Conservation (phyloP, 75 land plant genomes). For the Pinus taeda region DNA sequence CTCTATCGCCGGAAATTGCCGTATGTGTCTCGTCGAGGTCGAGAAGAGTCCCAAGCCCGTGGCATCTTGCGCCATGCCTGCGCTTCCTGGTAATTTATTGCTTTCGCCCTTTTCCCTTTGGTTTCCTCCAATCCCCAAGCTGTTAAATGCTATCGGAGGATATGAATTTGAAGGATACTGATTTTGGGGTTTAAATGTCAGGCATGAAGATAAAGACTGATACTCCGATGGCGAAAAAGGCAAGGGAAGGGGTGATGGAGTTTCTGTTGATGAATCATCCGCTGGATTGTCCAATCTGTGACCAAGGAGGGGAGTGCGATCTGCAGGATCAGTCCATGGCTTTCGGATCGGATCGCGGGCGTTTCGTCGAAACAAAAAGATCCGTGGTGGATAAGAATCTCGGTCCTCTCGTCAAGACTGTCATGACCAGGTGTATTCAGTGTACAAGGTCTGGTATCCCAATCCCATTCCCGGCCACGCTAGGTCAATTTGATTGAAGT, state of each 20-base stretch:
- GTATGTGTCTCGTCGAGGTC: slow-evolving; percentile 98
- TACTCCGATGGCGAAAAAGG: slow-evolving; percentile 92
- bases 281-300: slow-evolving; percentile 97
- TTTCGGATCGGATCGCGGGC: slow-evolving; percentile 94
- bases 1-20: slow-evolving; percentile 98
- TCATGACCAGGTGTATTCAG: slow-evolving; percentile 98
- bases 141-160: not conserved
- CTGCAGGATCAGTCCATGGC: slow-evolving; percentile 99
- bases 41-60: slow-evolving; percentile 99
- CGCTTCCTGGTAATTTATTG: slow-evolving; percentile 73
- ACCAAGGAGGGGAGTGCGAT: slow-evolving; percentile 99
- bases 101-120: not conserved
- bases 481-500: not conserved
- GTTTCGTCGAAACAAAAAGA: slow-evolving; percentile 91
- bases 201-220: slow-evolving; percentile 99
- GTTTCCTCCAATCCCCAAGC: not conserved
- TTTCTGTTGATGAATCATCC: slow-evolving; percentile 97
- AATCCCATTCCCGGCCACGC: not conserved
- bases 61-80: slow-evolving; percentile 99
- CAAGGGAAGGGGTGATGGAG: slow-evolving; percentile 99
- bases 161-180: not conserved
- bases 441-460: slow-evolving; percentile 78
- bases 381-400: slow-evolving; percentile 95
- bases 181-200: slow-evolving; percentile 12
- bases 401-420: slow-evolving; percentile 97